Base-by-base conservation (phyloP, 2,329 filamentous ascomycete species). In the Ophiostoma sp. region DNA sequence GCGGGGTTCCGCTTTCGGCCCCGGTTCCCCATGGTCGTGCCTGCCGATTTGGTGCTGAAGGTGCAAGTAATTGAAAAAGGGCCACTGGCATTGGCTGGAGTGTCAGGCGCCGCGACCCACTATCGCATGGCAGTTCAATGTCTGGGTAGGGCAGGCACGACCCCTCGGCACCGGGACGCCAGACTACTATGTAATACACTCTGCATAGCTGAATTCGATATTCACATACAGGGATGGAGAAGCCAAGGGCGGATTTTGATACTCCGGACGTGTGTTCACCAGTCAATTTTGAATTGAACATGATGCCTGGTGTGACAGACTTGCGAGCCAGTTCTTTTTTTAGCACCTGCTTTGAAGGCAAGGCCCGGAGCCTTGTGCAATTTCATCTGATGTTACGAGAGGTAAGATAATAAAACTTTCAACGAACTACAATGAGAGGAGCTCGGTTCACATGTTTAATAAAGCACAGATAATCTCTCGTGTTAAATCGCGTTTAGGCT, bases 1-100 rank as follows among this genome's bases (percentile, higher is more conserved):
- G 73, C 66, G 66, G 70, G 70, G 66, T 69, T 74, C 70, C 73
- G 73, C 36, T 74, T 55, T 74, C 70, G 73, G 73, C 70, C 64
- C 52, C 72, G 31, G 69, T 15, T 25, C 28, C 70, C 52, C 45
- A 61, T 68, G 70, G 59, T 48, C 36, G 57, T 48, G 17, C 69
- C 55, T 59, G 69, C 36, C 57, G 31, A 39, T 11, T 19, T 19
- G 15, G n/a, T 55, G 50, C 12, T 39, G 22, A 15, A 61, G 45
- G 19, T n/a, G n/a, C n/a, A 17, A 22, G 63, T 55, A 74, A 70
- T 74, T n/a, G 33, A 66, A 74, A 70, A 69, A 17, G 33, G 25
- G 1, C 33, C 7, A 12, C 63, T 42, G 33, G 19, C 3, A 72
- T 72, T 72, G 70, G 70, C 70, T 55, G 59, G 31, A 68, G 19